A percentile compares a stretch with the other conserved stretches of the same genome.
These are phyloP conservation scores for Ramaria sp. DNA, from an alignment of 768 basidiomycete species.

Conservation along the genomic window DNA sequence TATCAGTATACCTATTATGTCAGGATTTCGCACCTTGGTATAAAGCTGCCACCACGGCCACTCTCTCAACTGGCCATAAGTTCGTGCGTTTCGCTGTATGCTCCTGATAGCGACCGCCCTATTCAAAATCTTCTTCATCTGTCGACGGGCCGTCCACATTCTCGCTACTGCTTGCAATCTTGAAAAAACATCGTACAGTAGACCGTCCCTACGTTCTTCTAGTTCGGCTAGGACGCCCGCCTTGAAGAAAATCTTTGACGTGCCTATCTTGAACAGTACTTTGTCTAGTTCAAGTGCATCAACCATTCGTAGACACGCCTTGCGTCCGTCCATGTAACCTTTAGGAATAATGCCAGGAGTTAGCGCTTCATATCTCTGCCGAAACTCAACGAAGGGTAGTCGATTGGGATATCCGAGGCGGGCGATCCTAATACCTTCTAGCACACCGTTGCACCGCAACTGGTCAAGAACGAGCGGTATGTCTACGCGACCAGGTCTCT, in stretches of 20 bases:
- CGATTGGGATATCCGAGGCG: constrained; percentile 95
- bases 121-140: constrained; percentile 91
- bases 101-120: constrained; percentile 84
- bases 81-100: constrained; percentile 87
- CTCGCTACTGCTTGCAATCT: constrained; percentile 78
- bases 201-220: constrained; percentile 81
- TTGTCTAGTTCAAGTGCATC: constrained; percentile 82
- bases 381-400: constrained; percentile 93
- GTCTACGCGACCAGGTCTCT: constrained; percentile 86
- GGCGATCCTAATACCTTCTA: constrained; percentile 97
- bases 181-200: constrained; percentile 86
- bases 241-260: constrained; percentile 98
- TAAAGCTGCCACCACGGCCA: constrained; percentile 99
- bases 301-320: constrained; percentile 87
- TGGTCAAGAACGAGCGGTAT: constrained; percentile 95
- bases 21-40: constrained; percentile 52
- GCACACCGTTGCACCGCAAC: constrained; percentile 94
- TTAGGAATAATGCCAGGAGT: constrained; percentile 88
- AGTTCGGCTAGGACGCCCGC: constrained; percentile 94
- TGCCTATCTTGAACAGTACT: constrained; percentile 78
- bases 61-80: constrained; percentile 81
- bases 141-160: constrained; percentile 77
- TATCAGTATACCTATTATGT: neutral
- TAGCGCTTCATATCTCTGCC: constrained; percentile 91
- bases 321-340: constrained; percentile 97